phyloP scores from a whole-genome alignment of 148 eudicot species.

The Simmondsia chinensis region DNA sequence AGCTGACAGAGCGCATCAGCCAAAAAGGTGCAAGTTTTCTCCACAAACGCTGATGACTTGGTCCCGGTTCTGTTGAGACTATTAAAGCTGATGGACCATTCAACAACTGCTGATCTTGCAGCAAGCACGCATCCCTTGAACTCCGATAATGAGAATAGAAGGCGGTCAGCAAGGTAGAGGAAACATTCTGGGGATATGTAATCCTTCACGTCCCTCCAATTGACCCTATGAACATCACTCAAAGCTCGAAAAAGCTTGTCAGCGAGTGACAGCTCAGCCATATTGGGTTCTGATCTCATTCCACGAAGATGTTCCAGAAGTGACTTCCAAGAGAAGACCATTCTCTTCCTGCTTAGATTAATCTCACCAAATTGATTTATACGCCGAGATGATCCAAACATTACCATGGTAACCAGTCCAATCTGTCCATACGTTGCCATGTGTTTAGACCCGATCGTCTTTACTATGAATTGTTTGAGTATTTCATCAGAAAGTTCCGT shows the following conservation, averaged over 20 bases:
- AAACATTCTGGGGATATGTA: constrained; percentile 19
- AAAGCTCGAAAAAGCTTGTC: constrained; percentile 6
- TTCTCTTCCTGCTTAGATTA: constrained; percentile 12
- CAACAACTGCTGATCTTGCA: constrained; percentile 22
- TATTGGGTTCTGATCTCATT: neutral
- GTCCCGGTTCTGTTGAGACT: too few species aligned
- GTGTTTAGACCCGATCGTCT: constrained; percentile 8
- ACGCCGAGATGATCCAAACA: constrained; percentile 37
- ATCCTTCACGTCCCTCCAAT: constrained; percentile 17
- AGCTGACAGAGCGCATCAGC: constrained; percentile 7
- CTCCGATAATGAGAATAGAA: constrained; percentile 13
- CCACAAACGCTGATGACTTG: neutral
- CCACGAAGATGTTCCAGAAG: constrained; percentile 15
- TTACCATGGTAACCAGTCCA: constrained; percentile 42
- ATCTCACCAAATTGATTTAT: constrained; percentile 12
- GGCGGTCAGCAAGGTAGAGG: constrained; percentile 22
- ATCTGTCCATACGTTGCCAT: constrained; percentile 33
- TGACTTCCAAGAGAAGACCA: constrained; percentile 16
- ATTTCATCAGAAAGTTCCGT: constrained; percentile 23
- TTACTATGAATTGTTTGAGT: constrained; percentile 30
- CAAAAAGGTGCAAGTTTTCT: constrained; percentile 8
- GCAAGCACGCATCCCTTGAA: constrained; percentile 5
- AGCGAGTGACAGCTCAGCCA: constrained; percentile 10
- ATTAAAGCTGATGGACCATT: constrained; percentile 19
- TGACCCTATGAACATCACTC: constrained; percentile 8